Percentiles rank a stretch among this genome's conserved stretches.
These are phyloP conservation scores for Ophiostoma quercus DNA, from an alignment of 2,329 filamentous ascomycete species.

Conservation along the genomic window DNA sequence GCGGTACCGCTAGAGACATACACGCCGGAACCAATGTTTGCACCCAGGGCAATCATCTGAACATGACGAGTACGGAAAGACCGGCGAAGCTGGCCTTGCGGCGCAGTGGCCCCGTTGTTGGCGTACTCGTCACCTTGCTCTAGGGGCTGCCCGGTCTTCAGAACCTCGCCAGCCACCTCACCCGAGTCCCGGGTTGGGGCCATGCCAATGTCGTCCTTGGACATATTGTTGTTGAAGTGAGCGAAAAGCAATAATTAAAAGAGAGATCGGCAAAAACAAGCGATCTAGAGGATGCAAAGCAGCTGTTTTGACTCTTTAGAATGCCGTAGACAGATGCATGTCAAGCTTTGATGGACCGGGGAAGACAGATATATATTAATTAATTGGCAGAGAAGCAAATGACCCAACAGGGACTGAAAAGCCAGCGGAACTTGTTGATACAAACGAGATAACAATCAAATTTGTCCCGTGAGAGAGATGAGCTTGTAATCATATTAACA, in stretches of 20 bases:
- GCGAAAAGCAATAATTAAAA: background rate
- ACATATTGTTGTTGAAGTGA: background rate
- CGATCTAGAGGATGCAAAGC: background rate
- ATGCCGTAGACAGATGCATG: background rate
- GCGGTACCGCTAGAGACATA: conserved; percentile 24
- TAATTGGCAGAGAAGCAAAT: background rate
- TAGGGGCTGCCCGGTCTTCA: conserved; percentile 14
- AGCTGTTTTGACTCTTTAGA: background rate
- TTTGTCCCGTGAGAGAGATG: background rate
- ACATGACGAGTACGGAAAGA: conserved; percentile 24
- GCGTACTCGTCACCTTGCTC: conserved; percentile 25
- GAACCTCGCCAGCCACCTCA: conserved; percentile 21
- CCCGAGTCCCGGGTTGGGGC: conserved; percentile 21
- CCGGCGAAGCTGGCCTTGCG: conserved; percentile 21
- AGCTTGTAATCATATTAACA: background rate
- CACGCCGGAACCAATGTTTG: conserved; percentile 27
- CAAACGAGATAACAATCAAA: background rate
- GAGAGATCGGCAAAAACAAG: background rate
- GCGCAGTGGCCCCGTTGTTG: conserved; percentile 6
- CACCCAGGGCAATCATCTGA: conserved; percentile 27
- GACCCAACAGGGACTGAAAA: background rate
- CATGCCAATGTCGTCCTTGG: conserved; percentile 22
- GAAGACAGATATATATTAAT: background rate
- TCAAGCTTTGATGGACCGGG: background rate
- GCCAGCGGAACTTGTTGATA: background rate